These are phyloP conservation scores for Coemansia sp. DNA, from an alignment of 192 early-diverging fungal genomes.

Conservation along the genomic window DNA sequence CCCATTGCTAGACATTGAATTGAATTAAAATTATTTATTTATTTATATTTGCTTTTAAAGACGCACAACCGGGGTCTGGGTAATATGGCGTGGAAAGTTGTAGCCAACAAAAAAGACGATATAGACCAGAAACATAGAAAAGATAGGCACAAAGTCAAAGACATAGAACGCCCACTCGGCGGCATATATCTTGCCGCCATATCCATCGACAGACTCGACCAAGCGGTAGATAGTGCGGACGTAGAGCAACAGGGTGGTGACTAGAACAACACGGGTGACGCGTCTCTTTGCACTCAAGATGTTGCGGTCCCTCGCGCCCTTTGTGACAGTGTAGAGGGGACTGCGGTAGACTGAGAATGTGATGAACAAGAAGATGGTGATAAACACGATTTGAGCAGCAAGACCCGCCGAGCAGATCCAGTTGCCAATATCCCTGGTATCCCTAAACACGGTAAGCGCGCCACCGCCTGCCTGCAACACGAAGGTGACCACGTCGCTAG, in stretches of 20 bases:
- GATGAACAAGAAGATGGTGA: conserved; percentile 35
- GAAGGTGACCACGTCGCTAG: conserved; percentile 53
- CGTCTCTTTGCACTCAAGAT: conserved; percentile 19
- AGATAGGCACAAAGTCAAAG: conserved; percentile 45
- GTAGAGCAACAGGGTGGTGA: conserved; percentile 41
- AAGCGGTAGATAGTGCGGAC: conserved; percentile 48
- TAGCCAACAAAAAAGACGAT: conserved; percentile 37
- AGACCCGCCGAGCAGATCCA: conserved; percentile 43
- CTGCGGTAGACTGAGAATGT: conserved; percentile 13
- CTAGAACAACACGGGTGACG: conserved; percentile 30
- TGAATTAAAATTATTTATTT: too few relatives aligned
- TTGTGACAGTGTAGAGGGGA: conserved; percentile 16
- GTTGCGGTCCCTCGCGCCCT: conserved; percentile 15
- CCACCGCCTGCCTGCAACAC: conserved; percentile 44
- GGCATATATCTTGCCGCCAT: conserved; percentile 40
- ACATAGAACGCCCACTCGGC: conserved; percentile 52
- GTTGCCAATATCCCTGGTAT: conserved; percentile 23
- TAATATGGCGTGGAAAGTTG: conserved; percentile 11
- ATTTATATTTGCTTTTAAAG: background rate
- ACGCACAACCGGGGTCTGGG: background rate
- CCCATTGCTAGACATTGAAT: too few relatives aligned
- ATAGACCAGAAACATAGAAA: conserved; percentile 37
- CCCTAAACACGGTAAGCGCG: conserved; percentile 23
- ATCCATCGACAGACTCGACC: conserved; percentile 44
- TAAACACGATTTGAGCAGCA: conserved; percentile 33